A percentile compares a stretch with the other conserved stretches of the same genome.
These are phyloP conservation scores for Solanum bulbocastanum DNA, from an alignment of 257 asterid genomes.

Conservation along the genomic window DNA sequence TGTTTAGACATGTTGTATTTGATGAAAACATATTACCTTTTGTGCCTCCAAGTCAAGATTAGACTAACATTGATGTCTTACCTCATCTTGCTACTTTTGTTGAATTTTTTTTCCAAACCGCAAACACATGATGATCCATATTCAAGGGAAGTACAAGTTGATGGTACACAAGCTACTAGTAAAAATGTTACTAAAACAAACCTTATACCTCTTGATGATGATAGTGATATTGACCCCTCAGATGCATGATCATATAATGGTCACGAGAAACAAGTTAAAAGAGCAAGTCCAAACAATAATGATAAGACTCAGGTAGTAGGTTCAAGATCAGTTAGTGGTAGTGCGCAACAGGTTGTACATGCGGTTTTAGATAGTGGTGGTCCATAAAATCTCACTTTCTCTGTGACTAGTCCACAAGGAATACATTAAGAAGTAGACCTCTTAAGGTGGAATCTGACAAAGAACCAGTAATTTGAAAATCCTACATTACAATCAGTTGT, in stretches of 20 bases:
- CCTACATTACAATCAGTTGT: too few relatives aligned
- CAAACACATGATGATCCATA: background rate
- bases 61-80: too few relatives aligned
- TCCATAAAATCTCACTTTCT: background rate
- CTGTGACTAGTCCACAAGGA: background rate
- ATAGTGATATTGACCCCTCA: background rate
- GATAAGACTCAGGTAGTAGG: background rate
- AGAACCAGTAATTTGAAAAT: too few relatives aligned
- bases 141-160: background rate
- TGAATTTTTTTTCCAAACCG: background rate
- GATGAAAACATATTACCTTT: too few relatives aligned
- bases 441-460: background rate
- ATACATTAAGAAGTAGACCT: background rate
- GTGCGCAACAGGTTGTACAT: background rate
- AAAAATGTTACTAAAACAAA: background rate
- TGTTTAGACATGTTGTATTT: too few relatives aligned
- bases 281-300: background rate
- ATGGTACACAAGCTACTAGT: background rate
- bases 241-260: background rate
- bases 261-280: background rate
- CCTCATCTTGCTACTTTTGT: too few relatives aligned
- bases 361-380: background rate
- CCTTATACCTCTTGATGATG: background rate
- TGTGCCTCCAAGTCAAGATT: too few relatives aligned
- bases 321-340: too few relatives aligned